Conservation (phyloP, 2,329 filamentous ascomycete species). For the Xylariaceae sp. region DNA sequence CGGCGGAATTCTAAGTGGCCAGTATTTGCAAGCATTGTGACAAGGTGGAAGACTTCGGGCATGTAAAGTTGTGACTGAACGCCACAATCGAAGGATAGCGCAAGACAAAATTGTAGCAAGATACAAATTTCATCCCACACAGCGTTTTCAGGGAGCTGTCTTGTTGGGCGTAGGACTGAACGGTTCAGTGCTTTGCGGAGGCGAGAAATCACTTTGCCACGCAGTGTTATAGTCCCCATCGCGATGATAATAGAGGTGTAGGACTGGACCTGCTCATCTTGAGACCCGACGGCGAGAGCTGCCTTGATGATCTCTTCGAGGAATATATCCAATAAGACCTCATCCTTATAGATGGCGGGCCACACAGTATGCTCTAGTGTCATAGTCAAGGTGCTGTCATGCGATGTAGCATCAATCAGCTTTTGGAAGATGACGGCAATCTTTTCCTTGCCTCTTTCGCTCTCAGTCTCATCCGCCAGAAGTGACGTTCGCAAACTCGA, state of each 20-base stretch:
- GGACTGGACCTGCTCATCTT: constrained; percentile 58
- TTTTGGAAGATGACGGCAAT: constrained; percentile 63
- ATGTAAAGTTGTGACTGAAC: constrained; percentile 66
- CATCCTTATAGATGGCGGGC: constrained; percentile 63
- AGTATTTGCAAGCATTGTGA: constrained; percentile 68
- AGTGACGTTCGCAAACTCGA: constrained; percentile 59
- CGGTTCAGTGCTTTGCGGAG: constrained; percentile 66
- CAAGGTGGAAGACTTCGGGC: constrained; percentile 67
- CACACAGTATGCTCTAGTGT: constrained; percentile 65
- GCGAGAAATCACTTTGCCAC: constrained; percentile 63
- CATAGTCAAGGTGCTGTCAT: constrained; percentile 57
- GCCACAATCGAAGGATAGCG: constrained; percentile 65
- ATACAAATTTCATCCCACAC: constrained; percentile 70
- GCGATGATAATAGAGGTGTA: constrained; percentile 62
- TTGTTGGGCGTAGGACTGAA: constrained; percentile 65
- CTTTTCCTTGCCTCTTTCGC: constrained; percentile 65
- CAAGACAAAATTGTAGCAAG: constrained; percentile 63
- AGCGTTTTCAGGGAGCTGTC: constrained; percentile 62
- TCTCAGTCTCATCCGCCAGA: constrained; percentile 57
- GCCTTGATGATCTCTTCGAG: constrained; percentile 65
- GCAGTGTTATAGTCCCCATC: constrained; percentile 63
- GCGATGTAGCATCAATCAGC: constrained; percentile 62
- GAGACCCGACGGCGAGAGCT: constrained; percentile 55
- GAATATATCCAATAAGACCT: constrained; percentile 64
- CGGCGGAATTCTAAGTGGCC: constrained; percentile 56